Conservation (phyloP, 148 eudicot genomes). For the Cornus suecica region DNA sequence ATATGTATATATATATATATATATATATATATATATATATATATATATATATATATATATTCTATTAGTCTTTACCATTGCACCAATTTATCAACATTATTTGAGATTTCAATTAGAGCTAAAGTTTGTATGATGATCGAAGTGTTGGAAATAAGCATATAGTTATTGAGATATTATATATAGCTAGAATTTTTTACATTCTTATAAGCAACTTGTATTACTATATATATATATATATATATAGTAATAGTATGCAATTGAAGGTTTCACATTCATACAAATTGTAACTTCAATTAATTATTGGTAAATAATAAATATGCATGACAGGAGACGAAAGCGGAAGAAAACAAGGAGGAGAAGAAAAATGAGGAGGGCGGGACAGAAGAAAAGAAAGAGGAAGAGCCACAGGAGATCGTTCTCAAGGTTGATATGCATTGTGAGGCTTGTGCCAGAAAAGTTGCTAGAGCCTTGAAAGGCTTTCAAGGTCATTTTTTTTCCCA, state of each 20-base stretch:
- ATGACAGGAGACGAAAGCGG: conserved; percentile 19
- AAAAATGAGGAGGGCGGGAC: conserved; percentile 12
- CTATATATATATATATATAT: no score
- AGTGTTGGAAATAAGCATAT: no score
- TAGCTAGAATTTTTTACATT: no score
- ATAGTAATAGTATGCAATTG: no score
- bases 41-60: no score
- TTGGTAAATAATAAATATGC: no score
- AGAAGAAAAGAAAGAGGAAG: conserved; percentile 17
- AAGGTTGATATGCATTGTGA: conserved; percentile 79
- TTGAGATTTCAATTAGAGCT: neutral
- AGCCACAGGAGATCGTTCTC: conserved; percentile 43
- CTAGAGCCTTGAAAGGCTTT: conserved; percentile 42
- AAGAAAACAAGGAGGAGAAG: conserved; percentile 18
- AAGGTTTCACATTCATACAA: neutral
- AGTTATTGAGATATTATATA: no score
- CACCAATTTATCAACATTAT: neutral
- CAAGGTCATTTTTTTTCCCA: conserved; percentile 29
- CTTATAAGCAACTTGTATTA: no score
- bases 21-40: no score
- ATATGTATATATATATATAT: no score
- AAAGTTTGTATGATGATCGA: no score
- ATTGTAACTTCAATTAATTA: neutral
- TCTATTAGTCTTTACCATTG: no score
- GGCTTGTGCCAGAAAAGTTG: conserved; percentile 71